Percentiles rank a stretch among this genome's conserved stretches.
Evolutionary conservation across 768 basidiomycete genomes (phyloP).

Genomic region (Xerocomus potaroensis): DNA sequence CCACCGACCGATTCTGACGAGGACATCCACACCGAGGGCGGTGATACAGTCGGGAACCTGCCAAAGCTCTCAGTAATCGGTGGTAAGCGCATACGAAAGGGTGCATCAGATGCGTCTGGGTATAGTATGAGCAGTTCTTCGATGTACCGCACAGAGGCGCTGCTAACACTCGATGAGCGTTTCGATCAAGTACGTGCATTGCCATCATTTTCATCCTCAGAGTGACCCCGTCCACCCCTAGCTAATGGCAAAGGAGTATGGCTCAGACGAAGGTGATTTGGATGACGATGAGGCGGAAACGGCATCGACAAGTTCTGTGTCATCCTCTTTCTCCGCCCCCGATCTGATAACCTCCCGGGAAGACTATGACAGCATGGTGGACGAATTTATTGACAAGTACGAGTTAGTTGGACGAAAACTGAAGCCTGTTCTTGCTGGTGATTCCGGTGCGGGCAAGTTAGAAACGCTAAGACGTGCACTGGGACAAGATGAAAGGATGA

Average conservation of each 20-base stretch:
- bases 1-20: slow-evolving; percentile 47
- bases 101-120: slow-evolving; percentile 81
- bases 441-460: slow-evolving; percentile 73
- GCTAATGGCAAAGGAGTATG: slow-evolving; percentile 82
- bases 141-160: slow-evolving; percentile 87
- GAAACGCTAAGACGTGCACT: slow-evolving; percentile 74
- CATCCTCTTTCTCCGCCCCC: slow-evolving; percentile 59
- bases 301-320: slow-evolving; percentile 32
- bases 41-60: slow-evolving; percentile 77
- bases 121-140: slow-evolving; percentile 98
- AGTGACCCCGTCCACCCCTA: slow-evolving; percentile 18
- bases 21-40: slow-evolving; percentile 58
- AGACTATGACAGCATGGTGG: slow-evolving; percentile 88
- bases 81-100: slow-evolving; percentile 66
- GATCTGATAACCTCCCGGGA: slow-evolving; percentile 76
- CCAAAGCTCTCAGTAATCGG: slow-evolving; percentile 77
- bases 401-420: slow-evolving; percentile 88
- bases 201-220: background rate
- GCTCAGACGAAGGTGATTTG: slow-evolving; percentile 46
- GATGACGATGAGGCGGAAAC: slow-evolving; percentile 50
- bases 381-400: slow-evolving; percentile 90
- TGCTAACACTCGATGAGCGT: slow-evolving; percentile 85
- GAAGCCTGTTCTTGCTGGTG: slow-evolving; percentile 69
- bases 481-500: slow-evolving; percentile 61
- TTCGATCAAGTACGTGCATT: slow-evolving; percentile 79